Evolutionary conservation across 345 rosid genomes (phyloP).

Genomic region (Dimocarpus longan): DNA sequence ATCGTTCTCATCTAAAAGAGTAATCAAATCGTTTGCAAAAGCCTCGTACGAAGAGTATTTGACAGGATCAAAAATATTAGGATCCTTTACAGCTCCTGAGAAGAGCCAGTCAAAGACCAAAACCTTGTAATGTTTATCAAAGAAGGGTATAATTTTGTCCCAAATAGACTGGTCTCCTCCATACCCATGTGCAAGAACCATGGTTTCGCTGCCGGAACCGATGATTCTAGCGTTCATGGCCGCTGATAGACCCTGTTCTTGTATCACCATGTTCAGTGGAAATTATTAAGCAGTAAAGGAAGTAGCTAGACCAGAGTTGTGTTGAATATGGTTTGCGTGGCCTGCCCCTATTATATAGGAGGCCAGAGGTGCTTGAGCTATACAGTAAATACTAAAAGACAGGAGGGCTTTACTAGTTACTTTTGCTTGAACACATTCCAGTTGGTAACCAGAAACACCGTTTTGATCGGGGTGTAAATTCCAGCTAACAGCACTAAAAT

Average conservation of each 20-base stretch:
- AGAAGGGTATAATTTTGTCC: conserved; percentile 55
- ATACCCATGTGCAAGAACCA: conserved; percentile 72
- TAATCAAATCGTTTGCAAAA: conserved; percentile 61
- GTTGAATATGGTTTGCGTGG: not conserved
- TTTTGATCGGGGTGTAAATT: no score
- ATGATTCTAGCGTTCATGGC: conserved; percentile 65
- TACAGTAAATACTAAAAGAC: not conserved
- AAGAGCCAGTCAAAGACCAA: conserved; percentile 76
- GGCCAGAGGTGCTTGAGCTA: not conserved
- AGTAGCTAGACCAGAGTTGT: not conserved
- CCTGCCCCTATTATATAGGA: conserved; percentile 18
- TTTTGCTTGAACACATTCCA: not conserved
- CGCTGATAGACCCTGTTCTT: conserved; percentile 41
- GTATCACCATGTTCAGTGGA: conserved; percentile 35
- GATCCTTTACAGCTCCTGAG: conserved; percentile 67
- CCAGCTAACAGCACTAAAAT: no score
- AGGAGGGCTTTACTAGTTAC: not conserved
- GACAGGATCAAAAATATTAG: conserved; percentile 50
- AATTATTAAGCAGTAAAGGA: not conserved
- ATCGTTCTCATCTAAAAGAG: conserved; percentile 56
- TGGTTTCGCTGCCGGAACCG: conserved; percentile 47
- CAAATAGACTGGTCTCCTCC: conserved; percentile 72
- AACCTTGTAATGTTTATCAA: conserved; percentile 50
- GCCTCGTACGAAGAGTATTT: conserved; percentile 59
- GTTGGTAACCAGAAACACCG: not conserved